These are phyloP conservation scores for Nannizziopsis barbatae DNA, from an alignment of 2,329 filamentous ascomycete species.

Conservation along the genomic window DNA sequence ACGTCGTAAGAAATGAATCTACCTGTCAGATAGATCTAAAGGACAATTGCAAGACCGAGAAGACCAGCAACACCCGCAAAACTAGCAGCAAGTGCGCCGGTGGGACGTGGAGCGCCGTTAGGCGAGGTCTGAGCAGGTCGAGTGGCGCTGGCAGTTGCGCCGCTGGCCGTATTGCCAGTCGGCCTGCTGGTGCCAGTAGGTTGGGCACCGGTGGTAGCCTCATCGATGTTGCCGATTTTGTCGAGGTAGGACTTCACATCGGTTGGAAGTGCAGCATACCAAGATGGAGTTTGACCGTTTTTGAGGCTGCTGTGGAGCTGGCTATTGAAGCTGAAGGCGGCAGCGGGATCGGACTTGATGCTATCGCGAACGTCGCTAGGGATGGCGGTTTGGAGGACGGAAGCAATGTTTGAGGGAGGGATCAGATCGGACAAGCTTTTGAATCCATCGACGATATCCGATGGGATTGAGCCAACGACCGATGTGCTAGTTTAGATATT, in stretches of 20 bases:
- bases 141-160: background rate
- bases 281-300: conserved; percentile 13
- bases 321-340: conserved; percentile 7
- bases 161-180: background rate
- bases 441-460: conserved; percentile 1
- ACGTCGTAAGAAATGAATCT: background rate
- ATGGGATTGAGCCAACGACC: background rate
- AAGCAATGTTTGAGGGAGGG: conserved; percentile 5
- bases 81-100: conserved; percentile 13
- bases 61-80: conserved; percentile 17
- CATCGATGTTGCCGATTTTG: conserved; percentile 29
- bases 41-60: conserved; percentile 15
- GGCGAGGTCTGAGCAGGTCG: conserved; percentile 1
- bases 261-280: conserved; percentile 14
- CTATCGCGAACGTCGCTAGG: conserved; percentile 10
- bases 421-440: conserved; percentile 8
- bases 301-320: conserved; percentile 13
- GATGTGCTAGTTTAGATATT: conserved; percentile 2
- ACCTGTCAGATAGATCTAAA: conserved; percentile 10
- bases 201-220: background rate
- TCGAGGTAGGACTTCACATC: conserved; percentile 12
- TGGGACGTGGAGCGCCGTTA: conserved; percentile 11
- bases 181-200: background rate
- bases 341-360: conserved; percentile 5
- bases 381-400: conserved; percentile 11